Evolutionary conservation across 2,329 filamentous ascomycete species (phyloP).

Genomic region (Pseudocercospora pini-densiflorae): DNA sequence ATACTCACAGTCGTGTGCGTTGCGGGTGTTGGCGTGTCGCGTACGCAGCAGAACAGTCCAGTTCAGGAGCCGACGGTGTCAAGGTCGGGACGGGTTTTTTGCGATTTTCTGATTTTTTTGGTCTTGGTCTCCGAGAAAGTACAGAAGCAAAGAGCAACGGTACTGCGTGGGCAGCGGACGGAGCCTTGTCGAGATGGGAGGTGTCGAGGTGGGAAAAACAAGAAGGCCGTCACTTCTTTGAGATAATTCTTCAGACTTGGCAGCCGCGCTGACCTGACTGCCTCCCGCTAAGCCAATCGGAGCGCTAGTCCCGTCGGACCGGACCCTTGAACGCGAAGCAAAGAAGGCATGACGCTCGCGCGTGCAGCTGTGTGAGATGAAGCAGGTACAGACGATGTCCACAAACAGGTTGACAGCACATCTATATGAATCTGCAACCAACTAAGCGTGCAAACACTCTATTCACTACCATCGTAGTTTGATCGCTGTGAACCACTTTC

Average conservation of each 20-base stretch:
- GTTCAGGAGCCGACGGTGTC: constrained; percentile 26
- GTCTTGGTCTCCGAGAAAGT: constrained; percentile 31
- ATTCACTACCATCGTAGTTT: neutral
- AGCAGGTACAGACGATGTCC: neutral
- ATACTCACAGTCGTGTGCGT: constrained; percentile 4
- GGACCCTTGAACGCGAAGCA: neutral
- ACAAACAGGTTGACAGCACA: neutral
- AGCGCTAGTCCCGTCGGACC: neutral
- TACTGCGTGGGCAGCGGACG: constrained; percentile 19
- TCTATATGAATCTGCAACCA: neutral
- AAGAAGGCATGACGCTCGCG: neutral
- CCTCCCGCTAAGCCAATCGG: neutral
- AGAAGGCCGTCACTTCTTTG: neutral
- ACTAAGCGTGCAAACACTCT: neutral
- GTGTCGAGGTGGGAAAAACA: constrained; percentile 8
- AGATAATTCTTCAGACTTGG: neutral
- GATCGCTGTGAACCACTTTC: neutral
- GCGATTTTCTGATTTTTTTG: constrained; percentile 47
- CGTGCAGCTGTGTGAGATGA: neutral
- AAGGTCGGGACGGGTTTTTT: constrained; percentile 36
- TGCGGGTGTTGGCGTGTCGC: constrained; percentile 11
- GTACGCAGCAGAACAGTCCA: constrained; percentile 1
- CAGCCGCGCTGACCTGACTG: neutral
- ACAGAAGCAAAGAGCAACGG: constrained; percentile 22
- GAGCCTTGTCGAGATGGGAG: constrained; percentile 13